Percentiles rank a stretch among this genome's conserved stretches.
These are phyloP conservation scores for Pyrus bretschneideri DNA, from an alignment of 306 rosid species.

Conservation along the genomic window DNA sequence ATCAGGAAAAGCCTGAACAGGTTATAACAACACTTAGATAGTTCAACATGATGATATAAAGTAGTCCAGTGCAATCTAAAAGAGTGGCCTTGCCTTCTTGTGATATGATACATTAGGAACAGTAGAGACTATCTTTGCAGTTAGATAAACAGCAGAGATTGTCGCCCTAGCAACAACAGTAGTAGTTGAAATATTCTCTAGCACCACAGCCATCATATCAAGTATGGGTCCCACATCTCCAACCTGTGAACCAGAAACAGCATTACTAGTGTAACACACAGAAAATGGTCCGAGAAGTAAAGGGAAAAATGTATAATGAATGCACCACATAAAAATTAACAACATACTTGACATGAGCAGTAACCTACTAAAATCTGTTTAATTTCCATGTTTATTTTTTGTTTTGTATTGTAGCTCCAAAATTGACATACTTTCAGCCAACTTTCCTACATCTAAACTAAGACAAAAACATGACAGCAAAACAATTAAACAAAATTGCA, in stretches of 20 bases:
- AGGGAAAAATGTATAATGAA: background rate
- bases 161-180: conserved; percentile 64
- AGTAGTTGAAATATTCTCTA: conserved; percentile 57
- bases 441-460: background rate
- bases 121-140: conserved; percentile 61
- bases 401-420: background rate
- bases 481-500: background rate
- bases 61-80: conserved; percentile 9
- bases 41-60: conserved; percentile 14
- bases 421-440: background rate
- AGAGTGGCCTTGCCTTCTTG: conserved; percentile 53
- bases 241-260: conserved; percentile 50
- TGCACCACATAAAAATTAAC: background rate
- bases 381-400: background rate
- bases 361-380: background rate
- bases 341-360: background rate
- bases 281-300: background rate
- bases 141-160: conserved; percentile 66
- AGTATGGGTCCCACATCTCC: conserved; percentile 91
- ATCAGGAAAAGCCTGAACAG: conserved; percentile 83
- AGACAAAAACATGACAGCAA: background rate
- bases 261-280: conserved; percentile 14
- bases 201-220: conserved; percentile 79
- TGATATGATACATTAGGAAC: conserved; percentile 75
- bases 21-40: conserved; percentile 12